Evolutionary conservation across 164 flowering plant species (phyloP), one percentile per base, ranked within the genome.

Genomic region (Magnolia changhungtana): DNA sequence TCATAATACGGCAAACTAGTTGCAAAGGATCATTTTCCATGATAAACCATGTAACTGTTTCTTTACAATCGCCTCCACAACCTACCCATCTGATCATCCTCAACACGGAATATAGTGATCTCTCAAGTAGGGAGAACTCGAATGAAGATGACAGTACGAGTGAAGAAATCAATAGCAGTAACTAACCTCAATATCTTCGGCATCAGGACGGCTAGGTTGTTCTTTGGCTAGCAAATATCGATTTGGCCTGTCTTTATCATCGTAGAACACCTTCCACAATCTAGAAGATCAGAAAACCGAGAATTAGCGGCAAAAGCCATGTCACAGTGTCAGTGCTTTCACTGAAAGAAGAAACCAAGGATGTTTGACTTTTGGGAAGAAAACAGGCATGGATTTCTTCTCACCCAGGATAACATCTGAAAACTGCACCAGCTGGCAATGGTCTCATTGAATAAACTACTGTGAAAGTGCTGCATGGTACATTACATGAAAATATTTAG

Each of bases 381-480:
- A 61, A 63, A 63, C 45, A 65, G 16, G 10, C 3, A 66, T 66
- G 24, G 8, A 68, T 63, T 68, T 21, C 74, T 4, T 55, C 90
- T 87, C 83, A 94, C 99, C 92, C 98, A 27, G 99, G 99, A 86
- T 92, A 96, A 80, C 97, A 94, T 80, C 98, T 85, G 71, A 91
- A 92, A 6, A 94, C 95, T 75, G 99, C 99, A 79, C 99, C 99
- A 61, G 86, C 45, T 50, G 93, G 88, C 76, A 94, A 80, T 58
- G 99, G 97, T 82, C 86, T 90, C 99, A 96, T 96, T 0, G 96
- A 92, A 84, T 94, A 96, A 72, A 88, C 97, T 2, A 83, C 75
- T 8, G 97, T 92, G 75, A 96, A 96, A 24, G 93, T 86, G 76
- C 99, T 96, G 91, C 88, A 86, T 27, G 45, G 21, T 69, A 58